Evolutionary conservation across 1,139 yeast species (phyloP), one percentile per base, ranked within the genome.

Genomic region (Debaryomyces psychrophilus): DNA sequence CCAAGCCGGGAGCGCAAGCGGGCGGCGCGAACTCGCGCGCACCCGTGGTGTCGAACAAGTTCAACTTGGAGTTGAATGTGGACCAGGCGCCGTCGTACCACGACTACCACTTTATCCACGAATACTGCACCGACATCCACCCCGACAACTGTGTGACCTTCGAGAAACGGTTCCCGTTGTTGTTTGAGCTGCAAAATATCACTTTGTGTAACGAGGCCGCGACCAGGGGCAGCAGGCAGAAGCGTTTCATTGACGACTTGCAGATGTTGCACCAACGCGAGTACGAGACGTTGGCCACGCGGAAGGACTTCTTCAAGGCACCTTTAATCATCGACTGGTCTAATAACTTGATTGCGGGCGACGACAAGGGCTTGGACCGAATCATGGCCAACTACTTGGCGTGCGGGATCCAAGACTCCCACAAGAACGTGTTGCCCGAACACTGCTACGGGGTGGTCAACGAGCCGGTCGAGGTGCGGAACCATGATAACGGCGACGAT

Each of bases 271-370:
- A 52, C 17, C 51, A 56, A 38, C 41, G 49, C 22, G 63, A 65
- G 37, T 70, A 63, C 46, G 53, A 54, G 15, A 44, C 46, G 41
- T 45, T 59, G 34, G 37, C 33, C 1, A 26, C 20, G n/a, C 27
- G 28, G 20, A n/a, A 11, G 22, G 40, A 23, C 31, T 46, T 43
- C 9, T 22, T 26, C 31, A 36, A 41, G 31, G 64, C 77, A 5
- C 87, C 84, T 0, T 67, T 83, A 49, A 70, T 81, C 31, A 80
- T 82, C 43, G 88, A 83, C 64, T 79, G 82, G 75, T 75, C 74
- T 45, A 74, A 81, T 58, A 62, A 69, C 44, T 61, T 76, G 57
- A 66, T 82, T 47, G 87, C 87, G 3, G 73, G 75, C 48, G 78
- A 78, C 54, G 75, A 71, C 44, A 59, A 62, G 9, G 68, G 76